These are phyloP conservation scores for Metschnikowia lochheadii DNA, from an alignment of 805 yeast species.

Conservation along the genomic window DNA sequence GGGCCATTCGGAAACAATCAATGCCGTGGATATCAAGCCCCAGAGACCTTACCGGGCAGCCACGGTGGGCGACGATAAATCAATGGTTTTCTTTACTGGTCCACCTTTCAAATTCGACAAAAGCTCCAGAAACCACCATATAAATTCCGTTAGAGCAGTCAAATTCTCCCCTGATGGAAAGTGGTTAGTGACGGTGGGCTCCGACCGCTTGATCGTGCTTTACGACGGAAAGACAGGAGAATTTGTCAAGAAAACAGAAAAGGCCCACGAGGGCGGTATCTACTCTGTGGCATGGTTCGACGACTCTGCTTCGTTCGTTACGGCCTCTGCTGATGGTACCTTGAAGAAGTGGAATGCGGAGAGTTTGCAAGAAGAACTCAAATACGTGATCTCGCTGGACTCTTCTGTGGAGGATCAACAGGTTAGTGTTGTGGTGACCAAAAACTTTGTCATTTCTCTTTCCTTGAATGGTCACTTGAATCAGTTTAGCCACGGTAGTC, in stretches of 20 bases:
- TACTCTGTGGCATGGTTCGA: constrained; percentile 69
- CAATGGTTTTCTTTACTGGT: constrained; percentile 79
- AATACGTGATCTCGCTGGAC: constrained; percentile 41
- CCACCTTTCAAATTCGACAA: constrained; percentile 89
- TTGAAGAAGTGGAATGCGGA: constrained; percentile 62
- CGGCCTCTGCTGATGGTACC: constrained; percentile 79
- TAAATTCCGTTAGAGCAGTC: constrained; percentile 76
- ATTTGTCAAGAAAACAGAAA: constrained; percentile 46
- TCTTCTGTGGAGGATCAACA: constrained; percentile 58
- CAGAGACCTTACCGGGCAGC: constrained; percentile 90
- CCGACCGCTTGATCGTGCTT: constrained; percentile 71
- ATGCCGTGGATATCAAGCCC: constrained; percentile 80
- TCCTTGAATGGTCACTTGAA: constrained; percentile 70
- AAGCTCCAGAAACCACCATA: constrained; percentile 69
- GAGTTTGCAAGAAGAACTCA: constrained; percentile 31
- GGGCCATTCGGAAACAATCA: constrained; percentile 83
- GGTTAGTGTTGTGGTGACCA: constrained; percentile 73
- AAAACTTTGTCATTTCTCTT: constrained; percentile 57
- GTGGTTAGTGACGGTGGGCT: constrained; percentile 72
- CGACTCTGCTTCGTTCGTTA: constrained; percentile 55
- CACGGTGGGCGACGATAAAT: constrained; percentile 86
- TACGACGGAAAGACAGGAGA: constrained; percentile 91
- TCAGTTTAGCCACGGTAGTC: constrained; percentile 43
- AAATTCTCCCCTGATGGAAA: constrained; percentile 79
- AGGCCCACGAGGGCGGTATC: constrained; percentile 75